These are phyloP conservation scores for Coprinopsis strossmayeri DNA, from an alignment of 768 basidiomycete species.

Conservation along the genomic window DNA sequence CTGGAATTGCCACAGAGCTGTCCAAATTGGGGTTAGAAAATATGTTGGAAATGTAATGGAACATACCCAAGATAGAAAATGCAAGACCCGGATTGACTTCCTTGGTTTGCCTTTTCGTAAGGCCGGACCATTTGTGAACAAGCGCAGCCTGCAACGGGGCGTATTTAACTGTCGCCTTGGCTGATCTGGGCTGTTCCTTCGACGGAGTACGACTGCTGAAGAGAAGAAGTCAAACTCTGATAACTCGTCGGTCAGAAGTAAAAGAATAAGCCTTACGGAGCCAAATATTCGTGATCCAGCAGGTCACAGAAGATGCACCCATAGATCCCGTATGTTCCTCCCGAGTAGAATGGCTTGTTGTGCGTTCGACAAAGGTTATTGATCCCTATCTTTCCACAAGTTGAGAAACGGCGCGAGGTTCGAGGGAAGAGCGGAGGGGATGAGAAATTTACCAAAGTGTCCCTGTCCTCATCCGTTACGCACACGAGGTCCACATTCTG, in stretches of 20 bases:
- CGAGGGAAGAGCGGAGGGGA: conserved; percentile 9
- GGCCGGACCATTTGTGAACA: conserved; percentile 56
- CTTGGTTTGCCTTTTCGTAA: conserved; percentile 75
- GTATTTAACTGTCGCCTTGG: conserved; percentile 60
- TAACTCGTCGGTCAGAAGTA: conserved; percentile 4
- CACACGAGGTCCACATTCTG: conserved; percentile 78
- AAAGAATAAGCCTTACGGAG: conserved; percentile 52
- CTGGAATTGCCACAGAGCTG: conserved; percentile 85
- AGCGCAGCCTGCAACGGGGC: conserved; percentile 57
- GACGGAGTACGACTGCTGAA: conserved; percentile 57
- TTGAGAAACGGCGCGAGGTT: conserved; percentile 10
- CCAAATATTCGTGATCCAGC: conserved; percentile 77
- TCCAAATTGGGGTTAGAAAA: conserved; percentile 5
- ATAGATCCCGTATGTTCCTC: conserved; percentile 82
- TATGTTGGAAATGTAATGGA: conserved; percentile 3
- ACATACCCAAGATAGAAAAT: conserved; percentile 66
- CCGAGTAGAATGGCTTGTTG: conserved; percentile 82
- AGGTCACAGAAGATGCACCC: conserved; percentile 97
- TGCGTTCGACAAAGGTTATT: conserved; percentile 75
- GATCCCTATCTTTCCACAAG: conserved; percentile 51
- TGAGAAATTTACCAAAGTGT: conserved; percentile 55
- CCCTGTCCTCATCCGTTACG: conserved; percentile 70
- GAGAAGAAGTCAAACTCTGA: background rate
- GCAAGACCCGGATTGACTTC: conserved; percentile 72
- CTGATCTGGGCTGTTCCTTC: conserved; percentile 51